Percentiles rank a stretch among this genome's conserved stretches.
These are phyloP conservation scores for Parascedosporium putredinis DNA, from an alignment of 2,329 filamentous ascomycete species.

Conservation along the genomic window DNA sequence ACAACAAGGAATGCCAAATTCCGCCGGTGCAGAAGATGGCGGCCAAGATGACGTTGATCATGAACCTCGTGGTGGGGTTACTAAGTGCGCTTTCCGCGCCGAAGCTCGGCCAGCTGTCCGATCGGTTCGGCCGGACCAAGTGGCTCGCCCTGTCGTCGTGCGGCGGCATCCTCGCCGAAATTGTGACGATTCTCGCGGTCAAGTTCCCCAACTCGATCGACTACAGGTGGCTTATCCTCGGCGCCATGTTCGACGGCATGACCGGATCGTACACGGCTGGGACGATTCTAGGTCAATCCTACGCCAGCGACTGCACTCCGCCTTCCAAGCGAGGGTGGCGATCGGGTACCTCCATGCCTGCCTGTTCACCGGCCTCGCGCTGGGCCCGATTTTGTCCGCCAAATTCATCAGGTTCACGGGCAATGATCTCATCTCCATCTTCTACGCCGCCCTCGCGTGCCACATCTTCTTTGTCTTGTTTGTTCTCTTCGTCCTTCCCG, in stretches of 20 bases:
- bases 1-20: constrained; percentile 71
- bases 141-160: constrained; percentile 63
- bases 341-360: constrained; percentile 88
- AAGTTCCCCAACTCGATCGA: constrained; percentile 61
- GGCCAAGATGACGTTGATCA: constrained; percentile 64
- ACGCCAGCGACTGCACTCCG: constrained; percentile 78
- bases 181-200: constrained; percentile 68
- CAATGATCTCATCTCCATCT: constrained; percentile 60
- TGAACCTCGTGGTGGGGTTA: constrained; percentile 63
- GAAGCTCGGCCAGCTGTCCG: constrained; percentile 73
- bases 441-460: constrained; percentile 67
- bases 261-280: constrained; percentile 82
- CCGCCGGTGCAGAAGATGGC: constrained; percentile 71
- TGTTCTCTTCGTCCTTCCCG: constrained; percentile 63
- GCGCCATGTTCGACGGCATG: constrained; percentile 69
- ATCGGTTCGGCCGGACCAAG: constrained; percentile 70
- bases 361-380: constrained; percentile 77
- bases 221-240: constrained; percentile 70
- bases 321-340: constrained; percentile 69
- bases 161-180: constrained; percentile 65
- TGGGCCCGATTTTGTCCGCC: constrained; percentile 74
- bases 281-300: constrained; percentile 68
- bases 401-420: constrained; percentile 70
- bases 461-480: constrained; percentile 66
- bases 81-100: constrained; percentile 75